Conservation (phyloP, 2,329 filamentous ascomycete species). For the Hypocreales sp. region DNA sequence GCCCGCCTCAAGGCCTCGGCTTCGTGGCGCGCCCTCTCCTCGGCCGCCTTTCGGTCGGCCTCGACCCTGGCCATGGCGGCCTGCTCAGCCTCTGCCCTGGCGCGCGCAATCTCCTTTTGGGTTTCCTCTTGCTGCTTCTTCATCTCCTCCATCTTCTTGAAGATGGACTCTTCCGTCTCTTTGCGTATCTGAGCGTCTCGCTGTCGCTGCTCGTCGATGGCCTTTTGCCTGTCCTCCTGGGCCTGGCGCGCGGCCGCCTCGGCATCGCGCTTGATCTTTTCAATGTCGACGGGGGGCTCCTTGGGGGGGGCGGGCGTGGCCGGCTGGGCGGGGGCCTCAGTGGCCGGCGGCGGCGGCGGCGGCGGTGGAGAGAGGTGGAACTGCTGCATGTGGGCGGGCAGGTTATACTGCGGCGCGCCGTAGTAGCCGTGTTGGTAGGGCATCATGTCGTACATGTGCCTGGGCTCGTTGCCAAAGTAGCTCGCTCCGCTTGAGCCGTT, state of each 20-base stretch:
- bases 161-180: constrained; percentile 29
- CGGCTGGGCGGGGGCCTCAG: constrained; percentile 19
- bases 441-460: constrained; percentile 32
- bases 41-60: constrained; percentile 26
- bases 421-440: constrained; percentile 24
- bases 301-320: constrained; percentile 22
- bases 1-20: constrained; percentile 18
- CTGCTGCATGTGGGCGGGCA: constrained; percentile 16
- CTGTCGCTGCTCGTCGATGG: constrained; percentile 26
- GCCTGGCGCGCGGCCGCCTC: constrained; percentile 37
- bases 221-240: constrained; percentile 28
- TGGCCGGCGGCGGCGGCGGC: constrained; percentile 23
- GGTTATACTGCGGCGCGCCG: constrained; percentile 4
- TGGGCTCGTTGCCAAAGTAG: constrained; percentile 24
- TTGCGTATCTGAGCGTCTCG: constrained; percentile 27
- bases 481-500: constrained; percentile 19
- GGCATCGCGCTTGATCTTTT: constrained; percentile 45
- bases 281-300: constrained; percentile 30
- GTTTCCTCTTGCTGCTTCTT: constrained; percentile 27
- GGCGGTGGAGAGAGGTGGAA: constrained; percentile 16
- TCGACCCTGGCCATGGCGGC: constrained; percentile 28
- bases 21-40: constrained; percentile 24
- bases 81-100: constrained; percentile 28
- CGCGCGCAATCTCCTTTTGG: constrained; percentile 29
- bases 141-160: constrained; percentile 23